A percentile compares a stretch with the other conserved stretches of the same genome.
phyloP scores from a whole-genome alignment of 2,329 filamentous ascomycete genomes.

The Akanthomyces dipterigenus region DNA sequence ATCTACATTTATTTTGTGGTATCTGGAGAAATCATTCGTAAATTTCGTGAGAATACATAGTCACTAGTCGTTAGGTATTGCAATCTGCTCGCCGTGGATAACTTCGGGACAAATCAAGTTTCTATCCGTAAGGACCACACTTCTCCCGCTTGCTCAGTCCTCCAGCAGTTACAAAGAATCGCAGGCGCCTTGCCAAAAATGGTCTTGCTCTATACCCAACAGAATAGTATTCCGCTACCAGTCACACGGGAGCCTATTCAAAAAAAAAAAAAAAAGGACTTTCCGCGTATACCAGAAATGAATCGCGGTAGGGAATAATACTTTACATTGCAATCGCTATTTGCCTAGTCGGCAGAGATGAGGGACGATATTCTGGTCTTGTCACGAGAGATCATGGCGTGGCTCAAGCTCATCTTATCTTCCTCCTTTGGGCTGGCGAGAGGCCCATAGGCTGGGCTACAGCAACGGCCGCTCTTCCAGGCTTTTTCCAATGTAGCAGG shows the following conservation, averaged over 20 bases:
- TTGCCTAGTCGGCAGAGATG: constrained; percentile 7
- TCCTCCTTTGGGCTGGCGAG: constrained; percentile 42
- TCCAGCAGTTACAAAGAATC: background rate
- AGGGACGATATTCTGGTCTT: constrained; percentile 59
- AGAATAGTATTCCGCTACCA: background rate
- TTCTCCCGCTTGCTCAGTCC: background rate
- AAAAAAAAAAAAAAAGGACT: background rate
- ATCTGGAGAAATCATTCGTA: too few relatives aligned
- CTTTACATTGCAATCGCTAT: background rate
- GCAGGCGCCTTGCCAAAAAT: constrained; percentile 3
- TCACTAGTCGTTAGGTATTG: background rate
- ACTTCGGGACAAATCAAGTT: background rate
- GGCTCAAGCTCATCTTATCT: constrained; percentile 31
- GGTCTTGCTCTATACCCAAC: background rate
- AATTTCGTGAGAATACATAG: too few relatives aligned
- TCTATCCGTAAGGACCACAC: background rate
- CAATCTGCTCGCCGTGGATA: background rate
- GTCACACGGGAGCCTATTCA: background rate
- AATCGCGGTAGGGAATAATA: background rate
- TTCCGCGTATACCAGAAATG: background rate
- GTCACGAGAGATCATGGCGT: constrained; percentile 35
- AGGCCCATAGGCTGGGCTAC: constrained; percentile 33
- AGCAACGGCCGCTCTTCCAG: constrained; percentile 49
- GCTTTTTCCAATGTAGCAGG: constrained; percentile 61
- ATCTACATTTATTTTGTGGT: background rate